phyloP scores from a whole-genome alignment of 371 early-diverging fungal genomes.

The Blakeslea trispora region DNA sequence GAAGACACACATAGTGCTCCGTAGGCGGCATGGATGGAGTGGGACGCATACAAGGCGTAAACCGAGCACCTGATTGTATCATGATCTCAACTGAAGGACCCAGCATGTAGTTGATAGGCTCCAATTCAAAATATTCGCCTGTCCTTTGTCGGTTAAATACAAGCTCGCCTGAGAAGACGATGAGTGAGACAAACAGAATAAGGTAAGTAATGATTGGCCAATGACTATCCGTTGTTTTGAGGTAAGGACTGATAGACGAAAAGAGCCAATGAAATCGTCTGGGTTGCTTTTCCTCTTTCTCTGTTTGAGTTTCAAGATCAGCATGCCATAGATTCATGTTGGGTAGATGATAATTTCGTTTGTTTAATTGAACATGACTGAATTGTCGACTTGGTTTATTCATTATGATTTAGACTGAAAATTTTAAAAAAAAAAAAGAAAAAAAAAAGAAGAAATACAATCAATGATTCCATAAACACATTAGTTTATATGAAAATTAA shows the following conservation, averaged over 20 bases:
- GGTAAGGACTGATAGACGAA: slow-evolving; percentile 5
- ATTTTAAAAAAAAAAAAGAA: slow-evolving; percentile 34
- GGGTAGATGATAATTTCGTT: slow-evolving; percentile 1
- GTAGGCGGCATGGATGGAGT: slow-evolving; percentile 25
- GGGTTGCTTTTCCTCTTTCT: background rate
- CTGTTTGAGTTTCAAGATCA: background rate
- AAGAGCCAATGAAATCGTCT: slow-evolving; percentile 5
- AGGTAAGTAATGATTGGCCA: slow-evolving; percentile 27
- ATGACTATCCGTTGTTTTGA: slow-evolving; percentile 4
- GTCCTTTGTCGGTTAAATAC: slow-evolving; percentile 19
- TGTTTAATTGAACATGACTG: slow-evolving; percentile 25
- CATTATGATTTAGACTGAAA: slow-evolving; percentile 61
- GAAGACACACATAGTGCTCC: slow-evolving; percentile 24
- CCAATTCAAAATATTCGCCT: slow-evolving; percentile 38
- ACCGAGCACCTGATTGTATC: slow-evolving; percentile 55
- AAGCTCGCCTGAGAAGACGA: slow-evolving; percentile 27
- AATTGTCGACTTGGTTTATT: slow-evolving; percentile 22
- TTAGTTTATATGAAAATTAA: slow-evolving; percentile 5
- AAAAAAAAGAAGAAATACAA: background rate
- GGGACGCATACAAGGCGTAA: slow-evolving; percentile 59
- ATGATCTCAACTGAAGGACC: slow-evolving; percentile 54
- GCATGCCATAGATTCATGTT: no score
- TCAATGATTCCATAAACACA: background rate
- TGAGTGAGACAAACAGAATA: slow-evolving; percentile 2
- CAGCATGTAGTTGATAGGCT: slow-evolving; percentile 58